Evolutionary conservation across 2,329 filamentous ascomycete genomes (phyloP).

Genomic region (Camillea tinctor): DNA sequence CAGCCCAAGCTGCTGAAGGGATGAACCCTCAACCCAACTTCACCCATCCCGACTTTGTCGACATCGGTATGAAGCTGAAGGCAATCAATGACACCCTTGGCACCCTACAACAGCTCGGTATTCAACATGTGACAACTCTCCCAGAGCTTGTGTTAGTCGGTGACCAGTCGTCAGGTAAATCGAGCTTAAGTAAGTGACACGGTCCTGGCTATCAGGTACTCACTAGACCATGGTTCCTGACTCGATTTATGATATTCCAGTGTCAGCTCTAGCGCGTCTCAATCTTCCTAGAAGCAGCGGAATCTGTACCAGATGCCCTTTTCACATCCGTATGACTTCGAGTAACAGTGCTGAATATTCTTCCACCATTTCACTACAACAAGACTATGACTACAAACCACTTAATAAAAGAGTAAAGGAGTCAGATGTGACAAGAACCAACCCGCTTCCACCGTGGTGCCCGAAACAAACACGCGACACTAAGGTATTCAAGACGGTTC

Average conservation of each 20-base stretch:
- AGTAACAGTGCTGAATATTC: conserved; percentile 56
- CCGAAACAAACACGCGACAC: conserved; percentile 42
- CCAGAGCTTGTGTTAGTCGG: conserved; percentile 79
- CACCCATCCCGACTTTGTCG: conserved; percentile 36
- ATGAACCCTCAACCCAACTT: background rate
- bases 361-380: conserved; percentile 63
- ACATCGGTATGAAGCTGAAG: conserved; percentile 59
- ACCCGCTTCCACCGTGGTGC: conserved; percentile 64
- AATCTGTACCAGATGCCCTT: conserved; percentile 70
- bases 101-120: conserved; percentile 65
- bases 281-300: conserved; percentile 46
- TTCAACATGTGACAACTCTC: conserved; percentile 65
- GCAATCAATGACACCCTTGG: conserved; percentile 61
- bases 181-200: conserved; percentile 39
- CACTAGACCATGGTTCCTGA: background rate
- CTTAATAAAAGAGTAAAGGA: conserved; percentile 37
- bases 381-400: conserved; percentile 55
- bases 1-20: background rate
- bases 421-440: conserved; percentile 42
- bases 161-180: conserved; percentile 80
- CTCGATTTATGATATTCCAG: background rate
- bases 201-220: background rate
- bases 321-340: conserved; percentile 69
- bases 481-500: conserved; percentile 61
- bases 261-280: conserved; percentile 16